Base-by-base conservation (phyloP, 768 basidiomycete genomes). In the Asterophora lycoperdoides region DNA sequence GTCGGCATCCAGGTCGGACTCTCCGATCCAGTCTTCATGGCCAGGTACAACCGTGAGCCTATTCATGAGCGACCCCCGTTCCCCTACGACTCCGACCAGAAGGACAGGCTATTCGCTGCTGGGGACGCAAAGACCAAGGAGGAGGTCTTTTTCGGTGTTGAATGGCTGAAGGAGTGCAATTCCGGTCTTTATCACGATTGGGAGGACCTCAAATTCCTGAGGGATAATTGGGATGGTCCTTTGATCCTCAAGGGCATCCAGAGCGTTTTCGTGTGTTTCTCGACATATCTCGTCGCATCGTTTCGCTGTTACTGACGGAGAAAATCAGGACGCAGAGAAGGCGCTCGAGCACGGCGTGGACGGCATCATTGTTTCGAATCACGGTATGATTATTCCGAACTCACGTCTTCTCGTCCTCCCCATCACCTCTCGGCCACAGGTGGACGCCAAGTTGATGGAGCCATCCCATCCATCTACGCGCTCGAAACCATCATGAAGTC, bases 21-120 rank as follows among this genome's bases (percentile, higher is more conserved):
- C 6, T 83, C 84, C 0, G 89, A 92, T 59, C 89, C 89, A 0
- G 85, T 78, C 10, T 91, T 89, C 67, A 89, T 89, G 89, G 68
- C 67, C 1, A 71, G 73, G 28, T 69, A 72, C 52, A 72, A 71
- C 36, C 70, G 72, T 26, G 65, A 79, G 49, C 77, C 79, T 30
- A 51, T 75, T 41, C 53, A 74, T 39, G 61, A 72, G 56, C 68
- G 59, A 19, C 62, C 78, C 1, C 54, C 59, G 33, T 89, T 83
- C 59, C 87, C 87, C 1, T 81, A 88, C 58, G 75, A 82, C 35
- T 67, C 80, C 1, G 63, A 56, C 1, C 72, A 71, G 48, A 54
- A 77, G 44, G 71, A 81, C 56, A 63, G 68, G 42, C 68, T 67
- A 1, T 59, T 68, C 35, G 54, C 45, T 3, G 69, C 61, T 2